Evolutionary conservation across 257 asterid species (phyloP), one percentile per base, ranked within the genome.

Genomic region (Avicennia marina): DNA sequence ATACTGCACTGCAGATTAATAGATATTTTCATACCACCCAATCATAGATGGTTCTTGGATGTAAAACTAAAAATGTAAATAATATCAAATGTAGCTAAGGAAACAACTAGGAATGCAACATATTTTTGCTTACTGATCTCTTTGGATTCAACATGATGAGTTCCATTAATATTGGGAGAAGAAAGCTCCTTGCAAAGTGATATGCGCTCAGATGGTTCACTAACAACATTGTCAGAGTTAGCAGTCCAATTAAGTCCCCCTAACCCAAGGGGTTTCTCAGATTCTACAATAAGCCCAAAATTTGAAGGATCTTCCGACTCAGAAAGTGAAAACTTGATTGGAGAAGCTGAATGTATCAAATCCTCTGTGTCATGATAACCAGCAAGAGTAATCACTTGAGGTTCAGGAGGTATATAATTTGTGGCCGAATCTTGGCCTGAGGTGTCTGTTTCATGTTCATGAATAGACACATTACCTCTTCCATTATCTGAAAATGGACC

Each of bases 171-270:
- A 59, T 16, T 56, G 29, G 77, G 57, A 40, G 74, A 62, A 2
- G 71, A 68, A 68, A 54, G 56, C 39, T 41, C 65, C 58, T 67
- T 75, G 17, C 34, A 19, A 26, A 64, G 60, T 50, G 67, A 60
- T 41, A 56, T 41, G 34, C 68, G 66, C 62, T 73, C 78, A 33
- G 78, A 42, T 12, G 65, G 53, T 56, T 42, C 58, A 27, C 50
- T 50, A 34, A 39, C 56, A 53, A 55, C 68, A 65, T 59, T 44
- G 36, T 66, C 55, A 33, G 21, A 21, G 16, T 54, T 77, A 65
- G 56, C 60, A 49, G 73, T 71, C 86, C 79, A 54, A 18, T 43
- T 70, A 58, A 72, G 64, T 53, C 76, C 84, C 61, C 72, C 77
- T 32, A 65, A 53, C 38, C 72, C 79, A 47, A 63, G 44, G 54